Percentiles rank a stretch among this genome's conserved stretches.
Evolutionary conservation across 805 yeast species (phyloP).

Genomic region (Metschnikowia baotianmanensis): DNA sequence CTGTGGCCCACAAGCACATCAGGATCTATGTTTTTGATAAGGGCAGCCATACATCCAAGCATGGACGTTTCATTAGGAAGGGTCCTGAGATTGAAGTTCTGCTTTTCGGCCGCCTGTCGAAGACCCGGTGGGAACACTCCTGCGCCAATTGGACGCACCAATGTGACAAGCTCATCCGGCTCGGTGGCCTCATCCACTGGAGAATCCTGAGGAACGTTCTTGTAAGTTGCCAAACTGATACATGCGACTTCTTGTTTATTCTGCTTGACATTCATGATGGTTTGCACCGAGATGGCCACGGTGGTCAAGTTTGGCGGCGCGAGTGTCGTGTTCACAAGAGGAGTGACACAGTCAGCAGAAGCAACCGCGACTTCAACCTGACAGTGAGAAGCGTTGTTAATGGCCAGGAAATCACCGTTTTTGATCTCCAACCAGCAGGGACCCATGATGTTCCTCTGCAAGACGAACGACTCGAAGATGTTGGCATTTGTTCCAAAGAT

Average conservation of each 20-base stretch:
- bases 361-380: conserved; percentile 65
- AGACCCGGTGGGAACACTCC: conserved; percentile 75
- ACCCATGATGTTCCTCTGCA: conserved; percentile 87
- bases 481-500: conserved; percentile 77
- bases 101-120: conserved; percentile 54
- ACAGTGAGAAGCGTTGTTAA: conserved; percentile 74
- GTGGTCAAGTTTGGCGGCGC: conserved; percentile 66
- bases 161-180: conserved; percentile 64
- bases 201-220: conserved; percentile 68
- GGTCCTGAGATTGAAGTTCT: conserved; percentile 48
- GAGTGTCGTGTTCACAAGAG: conserved; percentile 42
- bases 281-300: conserved; percentile 74
- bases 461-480: conserved; percentile 81
- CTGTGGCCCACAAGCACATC: conserved; percentile 89
- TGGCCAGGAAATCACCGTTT: conserved; percentile 55
- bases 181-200: conserved; percentile 60
- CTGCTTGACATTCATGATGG: conserved; percentile 68
- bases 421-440: conserved; percentile 92
- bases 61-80: conserved; percentile 75
- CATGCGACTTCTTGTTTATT: conserved; percentile 87
- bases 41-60: conserved; percentile 69
- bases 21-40: conserved; percentile 75
- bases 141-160: conserved; percentile 75
- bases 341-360: conserved; percentile 47
- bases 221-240: conserved; percentile 71